Base-by-base conservation (phyloP, 441 rosid genomes). In the Bruguiera hainesii region DNA sequence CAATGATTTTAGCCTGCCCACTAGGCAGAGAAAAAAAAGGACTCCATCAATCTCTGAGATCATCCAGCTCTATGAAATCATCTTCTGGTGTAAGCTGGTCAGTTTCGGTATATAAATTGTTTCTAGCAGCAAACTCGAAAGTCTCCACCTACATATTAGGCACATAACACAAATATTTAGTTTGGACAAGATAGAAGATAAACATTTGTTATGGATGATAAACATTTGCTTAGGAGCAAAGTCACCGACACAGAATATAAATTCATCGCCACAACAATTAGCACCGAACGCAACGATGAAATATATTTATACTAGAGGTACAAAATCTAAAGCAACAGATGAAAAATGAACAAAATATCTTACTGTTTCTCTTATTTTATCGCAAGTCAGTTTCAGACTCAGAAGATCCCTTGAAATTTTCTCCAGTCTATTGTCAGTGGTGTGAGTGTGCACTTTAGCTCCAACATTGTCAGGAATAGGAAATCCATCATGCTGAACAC, bases 61-160 rank as follows among this genome's bases (percentile, higher is more conserved):
- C 88, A 60, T 84, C 72, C 64, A 86, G 39, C 73, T 84, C 87
- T 56, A 86, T 56, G 58, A 74, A 84, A 75, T 86, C 83, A 56
- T 72, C 85, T 48, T 71, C 80, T 35, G 76, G 51, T 28, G 75
- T 61, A 26, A 61, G 60, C 52, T 70, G 53, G 6, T 65, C 19
- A 39, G 66, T 39, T 51, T 52, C 72, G 59, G 70, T 65, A 56
- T 77, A 76, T 31, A 10, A 23, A 39, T 66, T 30, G 60, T 20
- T 72, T 55, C 53, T 64, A 30, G 56, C 74, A 28, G 60, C n/a
- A 67, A 63, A 63, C 72, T 61, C 66, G 70, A 78, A 64, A 42
- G 64, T 46, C 73, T 64, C 62, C 53, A 71, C 83, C 91, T 81
- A 72, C 74, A 75, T 3, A 52, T 23, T 52, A 78, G 59, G 37